Base-by-base conservation (phyloP, 2,329 filamentous ascomycete species). In the Sporothrix luriei region DNA sequence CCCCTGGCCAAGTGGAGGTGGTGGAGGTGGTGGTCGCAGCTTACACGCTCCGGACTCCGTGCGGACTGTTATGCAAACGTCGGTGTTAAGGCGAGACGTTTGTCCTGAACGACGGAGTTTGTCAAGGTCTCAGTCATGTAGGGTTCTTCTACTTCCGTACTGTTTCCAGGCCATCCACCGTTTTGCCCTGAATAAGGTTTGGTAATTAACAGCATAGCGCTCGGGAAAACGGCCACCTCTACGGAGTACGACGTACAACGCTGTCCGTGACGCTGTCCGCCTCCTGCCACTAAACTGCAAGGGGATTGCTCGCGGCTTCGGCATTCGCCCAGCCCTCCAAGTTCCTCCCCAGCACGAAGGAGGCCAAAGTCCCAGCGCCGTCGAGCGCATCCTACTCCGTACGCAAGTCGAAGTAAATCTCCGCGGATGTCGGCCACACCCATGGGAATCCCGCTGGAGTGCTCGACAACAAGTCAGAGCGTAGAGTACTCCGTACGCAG, bases 301-400 rank as follows among this genome's bases (percentile, higher is more conserved):
- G 64, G 29, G 29, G 29, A 38, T 11, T 55, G 65, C 64, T 69
- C 68, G 68, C 68, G 68, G 68, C 68, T 69, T 69, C 68, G 68
- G 68, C 68, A 69, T 69, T 69, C 68, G 68, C 68, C 59, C 57
- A 65, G 61, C 67, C 57, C 33, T 46, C 5, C 14, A 29, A 14
- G 46, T 62, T 55, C 46, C 54, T 14, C 7, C 11, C 40, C 13
- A 3, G 14, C 40, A 14, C 11, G 1, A 4, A 33, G 33, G 14
- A 33, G 57, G 24, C 40, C 57, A 43, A 62, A 33, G 9, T n/a
- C 33, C 33, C 7, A 33, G 33, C 33, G 9, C 33, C 7, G 6
- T 4, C 9, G 9, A 33, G 33, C 33, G 7, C 33, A 5, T 33
- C 4, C 3, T 29, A 29, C 29, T 3, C 3, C 14, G 24, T 51